A percentile compares a stretch with the other conserved stretches of the same genome.
Evolutionary conservation across 345 rosid genomes (phyloP).

Genomic region (Melastoma malabathricum): DNA sequence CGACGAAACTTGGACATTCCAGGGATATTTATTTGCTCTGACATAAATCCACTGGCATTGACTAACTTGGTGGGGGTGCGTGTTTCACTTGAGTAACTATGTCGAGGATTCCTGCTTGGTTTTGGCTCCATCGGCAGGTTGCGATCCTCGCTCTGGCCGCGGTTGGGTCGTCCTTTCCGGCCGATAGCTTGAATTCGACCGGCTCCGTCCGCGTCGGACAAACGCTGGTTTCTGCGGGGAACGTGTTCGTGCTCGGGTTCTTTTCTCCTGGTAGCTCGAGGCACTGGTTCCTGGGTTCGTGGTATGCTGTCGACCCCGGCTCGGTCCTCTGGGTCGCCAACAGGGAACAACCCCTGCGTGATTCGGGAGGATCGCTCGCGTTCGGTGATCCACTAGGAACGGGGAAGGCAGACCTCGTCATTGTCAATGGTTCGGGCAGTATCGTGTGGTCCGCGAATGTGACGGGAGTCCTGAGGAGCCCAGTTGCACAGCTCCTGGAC

Average conservation of each 20-base stretch:
- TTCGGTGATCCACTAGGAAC: slow-evolving; percentile 5
- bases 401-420: slow-evolving; percentile 9
- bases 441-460: slow-evolving; percentile 15
- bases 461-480: slow-evolving; percentile 5
- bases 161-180: not conserved
- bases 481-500: slow-evolving; percentile 16
- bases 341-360: slow-evolving; percentile 15
- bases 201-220: slow-evolving; percentile 1
- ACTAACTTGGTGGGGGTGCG: no score
- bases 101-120: no score
- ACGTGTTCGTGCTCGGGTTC: slow-evolving; percentile 13
- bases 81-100: no score
- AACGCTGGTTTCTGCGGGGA: slow-evolving; percentile 9
- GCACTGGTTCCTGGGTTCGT: slow-evolving; percentile 24
- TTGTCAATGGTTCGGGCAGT: slow-evolving; percentile 3
- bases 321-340: slow-evolving; percentile 31
- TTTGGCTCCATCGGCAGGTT: no score
- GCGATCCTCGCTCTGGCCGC: not conserved
- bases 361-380: slow-evolving; percentile 7
- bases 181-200: not conserved
- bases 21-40: no score
- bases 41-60: no score
- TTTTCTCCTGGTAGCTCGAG: slow-evolving; percentile 10
- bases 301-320: slow-evolving; percentile 11
- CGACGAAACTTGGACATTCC: no score